Evolutionary conservation across 495 filamentous ascomycete genomes (phyloP), one percentile per base, ranked within the genome.

Genomic region (Daldinia bambusicola): DNA sequence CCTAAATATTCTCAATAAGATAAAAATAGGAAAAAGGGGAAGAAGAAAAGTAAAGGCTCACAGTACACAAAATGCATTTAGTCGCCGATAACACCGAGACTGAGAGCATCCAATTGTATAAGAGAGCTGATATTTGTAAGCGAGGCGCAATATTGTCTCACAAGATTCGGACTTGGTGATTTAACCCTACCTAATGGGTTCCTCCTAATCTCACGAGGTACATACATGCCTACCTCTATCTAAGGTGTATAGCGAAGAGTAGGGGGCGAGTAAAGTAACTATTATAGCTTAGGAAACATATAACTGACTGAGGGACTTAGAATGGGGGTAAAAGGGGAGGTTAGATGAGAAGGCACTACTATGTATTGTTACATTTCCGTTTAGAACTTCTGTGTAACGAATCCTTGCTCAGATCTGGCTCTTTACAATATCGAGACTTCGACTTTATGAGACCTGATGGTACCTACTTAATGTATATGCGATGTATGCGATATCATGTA

Each of bases 381-480:
- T 48, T 48, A 32, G 45, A 64, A 38, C 38, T 57, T 26, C 13
- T 43, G 64, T 67, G 64, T 55, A 67, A 67, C 56, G 26, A 34
- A 45, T 6, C 12, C 62, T 56, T 37, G n/a, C 13, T 31, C 8
- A 37, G 22, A 34, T 13, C 34, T n/a, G 18, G n/a, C 5, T 30
- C 20, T 34, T 58, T 18, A 22, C 16, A 56, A 55, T 48, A 45
- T 31, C 50, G 13, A 53, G 14, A 50, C 18, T 10, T 58, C 41
- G 38, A 55, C 56, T 70, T 56, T 66, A 50, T 56, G 61, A 45
- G 45, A 53, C 16, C 43, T 48, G 43, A 48, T 40, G 61, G 43
- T 56, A 56, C 53, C 53, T 56, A 56, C 53, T 6, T 31, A 32
- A 32, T 0, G 32, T 56, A 56, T 20, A 52, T 62, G 57, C 37